Base-by-base conservation (phyloP, 2,329 filamentous ascomycete species). In the Penicillium thymicola region DNA sequence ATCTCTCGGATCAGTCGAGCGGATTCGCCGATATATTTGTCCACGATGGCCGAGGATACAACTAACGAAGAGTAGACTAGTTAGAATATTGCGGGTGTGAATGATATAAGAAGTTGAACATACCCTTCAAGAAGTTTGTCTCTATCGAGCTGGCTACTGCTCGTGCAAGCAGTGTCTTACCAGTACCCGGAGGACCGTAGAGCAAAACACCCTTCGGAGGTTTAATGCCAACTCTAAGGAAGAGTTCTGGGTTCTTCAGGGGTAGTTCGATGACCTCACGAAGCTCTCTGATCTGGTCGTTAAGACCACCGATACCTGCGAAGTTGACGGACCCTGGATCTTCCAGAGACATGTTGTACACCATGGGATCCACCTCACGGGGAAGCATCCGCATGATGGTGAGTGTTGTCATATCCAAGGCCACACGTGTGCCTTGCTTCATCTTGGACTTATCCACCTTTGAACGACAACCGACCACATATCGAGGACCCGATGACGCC, bases 381-480 rank as follows among this genome's bases (percentile, higher is more conserved):
- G 94, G 95, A 45, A 99, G 83, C 94, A 99, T 99, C 71, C 94
- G 90, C 94, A 99, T 99, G 77, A 99, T 99, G 59, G 94, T 99
- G 66, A 99, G 89, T 21, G 94, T 99, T 50, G 94, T 99, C 94
- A 99, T 99, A 72, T 99, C 94, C 58, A 99, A 87, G 34, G 94
- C 93, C 54, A 99, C 94, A 71, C 94, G 90, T 28, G 93, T 97
- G 69, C 95, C 95, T 78, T 99, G 94, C 84, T 97, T 99, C 73
- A 99, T 81, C 82, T 97, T 97, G 61, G 82, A 81, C 80, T 95
- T 97, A 81, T 99, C 94, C 71, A 99, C 94, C 79, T 99, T 99
- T 61, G 92, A 97, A 70, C 94, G 88, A 81, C 94, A 99, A 57
- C 94, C 94, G 67, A 99, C 94, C 58, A 99, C 95, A 78, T 99